Percentiles rank a stretch among this genome's conserved stretches.
Conservation (phyloP, 2,329 filamentous ascomycete species). For the Colletotrichum sublineola region DNA sequence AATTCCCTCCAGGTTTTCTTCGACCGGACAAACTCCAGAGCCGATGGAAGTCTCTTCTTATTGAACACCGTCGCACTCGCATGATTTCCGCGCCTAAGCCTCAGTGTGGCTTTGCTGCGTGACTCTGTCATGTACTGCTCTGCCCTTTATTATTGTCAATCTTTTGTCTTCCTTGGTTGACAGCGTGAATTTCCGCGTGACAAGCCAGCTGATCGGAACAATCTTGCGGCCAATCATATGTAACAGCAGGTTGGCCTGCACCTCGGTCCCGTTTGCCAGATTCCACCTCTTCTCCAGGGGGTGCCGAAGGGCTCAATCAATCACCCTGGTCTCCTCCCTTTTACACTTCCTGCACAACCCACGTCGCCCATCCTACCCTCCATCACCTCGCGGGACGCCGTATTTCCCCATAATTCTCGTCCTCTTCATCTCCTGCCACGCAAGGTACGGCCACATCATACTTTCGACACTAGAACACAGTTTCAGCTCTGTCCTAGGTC, state of each 20-base stretch:
- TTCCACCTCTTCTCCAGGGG: constrained; percentile 19
- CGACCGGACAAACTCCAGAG: constrained; percentile 36
- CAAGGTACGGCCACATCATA: constrained; percentile 20
- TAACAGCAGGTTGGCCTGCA: constrained; percentile 1
- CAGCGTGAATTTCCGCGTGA: constrained; percentile 36
- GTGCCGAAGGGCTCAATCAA: constrained; percentile 18
- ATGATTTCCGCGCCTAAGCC: constrained; percentile 34
- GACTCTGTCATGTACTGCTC: not conserved
- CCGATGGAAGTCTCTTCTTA: constrained; percentile 28
- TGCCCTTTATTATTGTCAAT: not conserved
- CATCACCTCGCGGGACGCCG: constrained; percentile 36
- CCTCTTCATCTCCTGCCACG: constrained; percentile 27
- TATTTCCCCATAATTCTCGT: constrained; percentile 38
- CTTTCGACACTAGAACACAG: constrained; percentile 27
- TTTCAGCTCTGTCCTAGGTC: constrained; percentile 29
- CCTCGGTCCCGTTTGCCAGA: constrained; percentile 32
- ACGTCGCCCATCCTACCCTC: constrained; percentile 34
- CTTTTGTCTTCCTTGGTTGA: constrained; percentile 17
- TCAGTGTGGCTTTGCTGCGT: constrained; percentile 15
- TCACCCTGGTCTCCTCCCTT: constrained; percentile 16
- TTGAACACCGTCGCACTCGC: constrained; percentile 37
- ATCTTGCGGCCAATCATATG: constrained; percentile 28
- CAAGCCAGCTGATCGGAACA: constrained; percentile 29
- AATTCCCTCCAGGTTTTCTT: constrained; percentile 33
- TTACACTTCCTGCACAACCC: constrained; percentile 15